Base-by-base conservation (phyloP, 371 early-diverging fungal species). In the Sporodiniella umbellata region DNA sequence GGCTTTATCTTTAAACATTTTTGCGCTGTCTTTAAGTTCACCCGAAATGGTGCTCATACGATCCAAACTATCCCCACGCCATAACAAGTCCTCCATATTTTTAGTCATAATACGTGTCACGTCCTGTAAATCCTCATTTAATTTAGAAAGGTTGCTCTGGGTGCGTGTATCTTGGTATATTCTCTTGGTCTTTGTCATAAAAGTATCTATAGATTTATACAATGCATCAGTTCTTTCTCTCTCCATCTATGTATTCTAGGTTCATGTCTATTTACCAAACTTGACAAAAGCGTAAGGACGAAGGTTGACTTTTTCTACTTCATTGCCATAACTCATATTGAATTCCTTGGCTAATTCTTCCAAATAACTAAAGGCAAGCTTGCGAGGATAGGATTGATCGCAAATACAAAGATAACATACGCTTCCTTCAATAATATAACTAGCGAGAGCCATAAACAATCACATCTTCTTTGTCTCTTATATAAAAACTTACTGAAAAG, bases 101-200 rank as follows among this genome's bases (percentile, higher is more conserved):
- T 90, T 94, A 12, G 94, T 98, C 97, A 98, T 96, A 51, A 98
- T 97, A 56, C 93, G 84, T 23, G 92, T 90, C 6, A 98, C 98
- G 66, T 96, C 98, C 49, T 89, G 88, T 56, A 98, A 68, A 66
- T 98, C 97, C 56, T 96, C 96, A 64, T 97, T 94, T 30, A 98
- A 72, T 65, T 92, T 93, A 53, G 90, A 75, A 70, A 98, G 59
- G 61, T 97, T 95, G 51, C 85, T 81, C 65, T 92, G 92, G n/a
- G 95, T 89, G 54, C 95, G 81, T 49, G 92, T 86, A 67, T 98
- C 96, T 73, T 95, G 91, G 73, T 94, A 98, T 52, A 94, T 84
- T 55, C 88, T 86, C 73, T 95, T 95, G 35, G 93, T 89, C 69
- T 96, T 95, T 75, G 96, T 96, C 72, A 98, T 96, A 65, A 92